Evolutionary conservation across 2,329 filamentous ascomycete genomes (phyloP), one percentile per base, ranked within the genome.

Genomic region (Gnomoniopsis sp.): DNA sequence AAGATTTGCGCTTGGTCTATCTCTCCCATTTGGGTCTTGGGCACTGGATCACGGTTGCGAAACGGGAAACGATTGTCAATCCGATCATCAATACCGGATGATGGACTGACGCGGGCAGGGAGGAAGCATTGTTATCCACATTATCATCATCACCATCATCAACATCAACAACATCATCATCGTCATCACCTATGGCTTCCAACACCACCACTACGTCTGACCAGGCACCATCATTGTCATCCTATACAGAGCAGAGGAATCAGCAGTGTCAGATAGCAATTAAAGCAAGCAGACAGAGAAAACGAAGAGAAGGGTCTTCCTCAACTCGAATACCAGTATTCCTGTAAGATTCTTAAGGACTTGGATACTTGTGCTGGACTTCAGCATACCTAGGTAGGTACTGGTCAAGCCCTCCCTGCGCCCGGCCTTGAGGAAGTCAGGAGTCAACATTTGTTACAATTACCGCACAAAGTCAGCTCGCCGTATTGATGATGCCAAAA

Each of bases 61-160:
- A 15, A 6, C 12, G n/a, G n/a, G 38, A n/a, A 41, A 41, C 14
- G 14, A 6, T n/a, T 15, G 12, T 41, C 38, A 41, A n/a, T 15
- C 4, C 38, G 38, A 41, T 15, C 14, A 41, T 15, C 12, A 15
- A 15, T 15, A 41, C 38, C n/a, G 81, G 22, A 15, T 10, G 7
- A 48, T 3, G 14, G 15, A 12, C 7, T 19, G 14, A 26, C 11
- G 8, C 11, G 22, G 26, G 11, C 14, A 36, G 26, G 26, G 48
- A 33, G n/a, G 33, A 17, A 34, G 48, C 26, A 49, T 22, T 14
- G 21, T 17, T 22, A 30, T 23, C n/a, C 15, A 17, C 48, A 50
- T 26, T 19, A 50, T 26, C 48, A 11, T 11, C 48, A 50, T 34
- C 23, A 23, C 12, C 14, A 50, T 26, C 48, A 30, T 30, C 22